Evolutionary conservation across 371 early-diverging fungal genomes (phyloP).

Genomic region (Parasitella parasitica): DNA sequence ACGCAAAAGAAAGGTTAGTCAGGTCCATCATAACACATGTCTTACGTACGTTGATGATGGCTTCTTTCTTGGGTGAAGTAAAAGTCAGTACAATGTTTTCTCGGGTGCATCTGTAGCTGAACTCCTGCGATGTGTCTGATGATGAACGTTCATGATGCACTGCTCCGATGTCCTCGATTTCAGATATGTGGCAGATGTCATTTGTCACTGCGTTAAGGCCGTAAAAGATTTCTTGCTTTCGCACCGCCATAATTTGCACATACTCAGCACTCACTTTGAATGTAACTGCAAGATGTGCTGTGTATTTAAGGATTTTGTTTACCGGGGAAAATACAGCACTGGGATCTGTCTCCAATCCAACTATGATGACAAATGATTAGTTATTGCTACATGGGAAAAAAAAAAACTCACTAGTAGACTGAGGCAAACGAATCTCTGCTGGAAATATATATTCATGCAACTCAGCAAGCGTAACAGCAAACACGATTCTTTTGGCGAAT

Average conservation of each 20-base stretch:
- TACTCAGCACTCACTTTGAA: constrained; percentile 78
- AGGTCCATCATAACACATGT: not conserved
- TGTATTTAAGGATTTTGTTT: constrained; percentile 54
- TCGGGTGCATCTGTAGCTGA: constrained; percentile 67
- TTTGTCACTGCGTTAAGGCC: constrained; percentile 70
- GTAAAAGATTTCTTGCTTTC: constrained; percentile 61
- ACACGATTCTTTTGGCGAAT: constrained; percentile 58
- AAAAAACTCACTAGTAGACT: constrained; percentile 50
- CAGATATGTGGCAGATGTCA: constrained; percentile 84
- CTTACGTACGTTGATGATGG: constrained; percentile 53
- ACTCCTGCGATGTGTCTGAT: constrained; percentile 61
- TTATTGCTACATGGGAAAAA: no score
- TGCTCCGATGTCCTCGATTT: constrained; percentile 71
- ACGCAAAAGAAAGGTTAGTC: no score
- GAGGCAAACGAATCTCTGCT: constrained; percentile 73
- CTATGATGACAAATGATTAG: constrained; percentile 19
- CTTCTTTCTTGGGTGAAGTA: constrained; percentile 67
- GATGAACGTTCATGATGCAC: constrained; percentile 34
- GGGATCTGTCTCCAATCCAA: constrained; percentile 62
- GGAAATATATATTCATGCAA: constrained; percentile 66
- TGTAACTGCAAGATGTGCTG: constrained; percentile 66
- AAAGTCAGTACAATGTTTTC: constrained; percentile 59
- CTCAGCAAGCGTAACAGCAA: constrained; percentile 64
- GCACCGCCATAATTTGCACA: constrained; percentile 69
- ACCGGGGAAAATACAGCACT: constrained; percentile 61